Evolutionary conservation across 2,329 filamentous ascomycete species (phyloP), one percentile per base, ranked within the genome.

Genomic region (Furcasterigmium sp.): DNA sequence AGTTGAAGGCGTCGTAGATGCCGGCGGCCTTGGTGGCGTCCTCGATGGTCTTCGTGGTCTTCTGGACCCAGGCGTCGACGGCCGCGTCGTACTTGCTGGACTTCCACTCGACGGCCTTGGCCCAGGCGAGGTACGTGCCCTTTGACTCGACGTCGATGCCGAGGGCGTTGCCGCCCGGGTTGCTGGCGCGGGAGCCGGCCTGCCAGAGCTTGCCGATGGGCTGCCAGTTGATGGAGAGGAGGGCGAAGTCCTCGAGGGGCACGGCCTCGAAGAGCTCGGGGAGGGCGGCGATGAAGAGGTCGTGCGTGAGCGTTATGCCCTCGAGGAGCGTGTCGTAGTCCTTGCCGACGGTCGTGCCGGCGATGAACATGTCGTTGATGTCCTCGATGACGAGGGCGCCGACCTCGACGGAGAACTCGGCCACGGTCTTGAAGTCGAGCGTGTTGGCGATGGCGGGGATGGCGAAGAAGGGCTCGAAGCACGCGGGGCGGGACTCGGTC

Each of bases 1-100:
- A 73, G 51, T 70, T 63, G 48, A 65, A 67, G 11, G 62, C 60
- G 14, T 60, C 56, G 37, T 60, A 59, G 1, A 65, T 52, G 19
- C 64, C 60, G 7, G 60, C 54, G 53, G 54, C 51, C 25, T 44
- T 42, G n/a, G 57, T 51, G 18, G 51, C 53, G 5, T 44, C 45
- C 28, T 55, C 46, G 29, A 56, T 53, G 8, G 54, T 44, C 3
- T 46, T 35, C 13, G 53, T 46, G 11, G 55, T 52, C 13, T 46
- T 50, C 39, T 51, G 44, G 13, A 45, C 47, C 44, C 44, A 47
- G 36, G 43, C 49, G 13, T 48, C 26, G 15, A 66, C 54, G 23
- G 44, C 47, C 26, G 59, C 55, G 34, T 62, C 58, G 19, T 52
- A 52, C 34, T 38, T 38, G 20, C 29, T 35, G n/a, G 45, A 49